Base-by-base conservation (phyloP, 768 basidiomycete species). In the Gelatoporia subvermispora region DNA sequence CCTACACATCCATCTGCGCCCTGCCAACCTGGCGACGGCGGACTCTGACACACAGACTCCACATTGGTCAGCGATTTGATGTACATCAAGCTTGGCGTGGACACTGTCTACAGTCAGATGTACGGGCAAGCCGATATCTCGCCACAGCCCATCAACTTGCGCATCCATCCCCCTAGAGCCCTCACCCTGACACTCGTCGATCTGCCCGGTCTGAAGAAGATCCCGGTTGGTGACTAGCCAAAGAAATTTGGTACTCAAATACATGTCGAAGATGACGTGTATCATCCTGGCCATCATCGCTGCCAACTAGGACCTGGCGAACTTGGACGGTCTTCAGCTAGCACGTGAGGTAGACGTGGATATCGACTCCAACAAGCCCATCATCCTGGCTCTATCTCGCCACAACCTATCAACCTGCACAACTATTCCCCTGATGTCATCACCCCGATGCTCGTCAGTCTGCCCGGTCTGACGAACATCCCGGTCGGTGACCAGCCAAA, bases 51-150 rank as follows among this genome's bases (percentile, higher is more conserved):
- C n/a, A n/a, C n/a, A n/a, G n/a, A n/a, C n/a, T n/a, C n/a, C n/a
- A n/a, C n/a, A n/a, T n/a, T n/a, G n/a, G n/a, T n/a, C n/a, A n/a
- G n/a, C n/a, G n/a, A n/a, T n/a, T n/a, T n/a, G n/a, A n/a, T n/a
- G n/a, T n/a, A n/a, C n/a, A n/a, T n/a, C n/a, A n/a, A n/a, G n/a
- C n/a, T n/a, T n/a, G n/a, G n/a, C n/a, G n/a, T n/a, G n/a, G n/a
- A n/a, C n/a, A n/a, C n/a, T n/a, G n/a, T n/a, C n/a, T n/a, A n/a
- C n/a, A n/a, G n/a, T n/a, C n/a, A n/a, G n/a, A n/a, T n/a, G n/a
- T n/a, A n/a, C n/a, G n/a, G n/a, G n/a, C n/a, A n/a, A n/a, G 94
- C 95, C 36, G 95, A 95, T 50, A 97, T 98, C 61, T 98, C 96
- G 1, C 93, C 96, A 13, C 80, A 84, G 50, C 93, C 96, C 47